Conservation (phyloP, 257 asterid genomes). For the Salvia rosmarinus region DNA sequence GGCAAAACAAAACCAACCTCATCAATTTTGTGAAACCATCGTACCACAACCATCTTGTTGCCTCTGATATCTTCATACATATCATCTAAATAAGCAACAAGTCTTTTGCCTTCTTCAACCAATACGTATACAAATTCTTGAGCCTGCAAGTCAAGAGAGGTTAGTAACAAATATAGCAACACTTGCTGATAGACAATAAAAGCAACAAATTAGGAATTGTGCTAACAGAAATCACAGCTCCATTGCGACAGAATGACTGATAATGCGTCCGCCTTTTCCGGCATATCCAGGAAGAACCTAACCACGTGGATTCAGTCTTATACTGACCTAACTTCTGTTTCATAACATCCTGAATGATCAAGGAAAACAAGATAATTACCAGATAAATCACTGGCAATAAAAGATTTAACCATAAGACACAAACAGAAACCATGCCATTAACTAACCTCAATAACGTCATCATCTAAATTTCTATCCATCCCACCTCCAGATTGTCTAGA, state of each 20-base stretch:
- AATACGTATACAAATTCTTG: conserved; percentile 77
- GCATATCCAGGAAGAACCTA: conserved; percentile 73
- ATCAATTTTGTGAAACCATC: conserved; percentile 95
- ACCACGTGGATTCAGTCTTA: conserved; percentile 52
- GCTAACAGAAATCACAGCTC: conserved; percentile 73
- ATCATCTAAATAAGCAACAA: conserved; percentile 84
- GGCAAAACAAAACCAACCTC: conserved; percentile 95
- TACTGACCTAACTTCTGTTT: conserved; percentile 27
- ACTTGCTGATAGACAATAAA: neutral
- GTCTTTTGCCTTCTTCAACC: conserved; percentile 74
- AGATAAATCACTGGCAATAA: neutral
- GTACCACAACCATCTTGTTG: conserved; percentile 91
- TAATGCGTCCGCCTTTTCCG: conserved; percentile 70
- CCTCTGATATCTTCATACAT: conserved; percentile 80
- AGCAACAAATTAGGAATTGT: neutral
- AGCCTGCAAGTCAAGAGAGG: conserved; percentile 46
- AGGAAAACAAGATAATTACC: neutral
- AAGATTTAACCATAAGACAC: neutral
- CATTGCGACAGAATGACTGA: conserved; percentile 67
- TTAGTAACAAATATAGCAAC: neutral
- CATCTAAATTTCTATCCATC: conserved; percentile 36
- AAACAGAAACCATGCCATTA: neutral
- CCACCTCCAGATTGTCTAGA: conserved; percentile 35
- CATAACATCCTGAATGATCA: conserved; percentile 37
- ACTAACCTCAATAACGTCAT: conserved; percentile 52